Base-by-base conservation (phyloP, 2,329 filamentous ascomycete genomes). In the Colletotrichum cuscutae region DNA sequence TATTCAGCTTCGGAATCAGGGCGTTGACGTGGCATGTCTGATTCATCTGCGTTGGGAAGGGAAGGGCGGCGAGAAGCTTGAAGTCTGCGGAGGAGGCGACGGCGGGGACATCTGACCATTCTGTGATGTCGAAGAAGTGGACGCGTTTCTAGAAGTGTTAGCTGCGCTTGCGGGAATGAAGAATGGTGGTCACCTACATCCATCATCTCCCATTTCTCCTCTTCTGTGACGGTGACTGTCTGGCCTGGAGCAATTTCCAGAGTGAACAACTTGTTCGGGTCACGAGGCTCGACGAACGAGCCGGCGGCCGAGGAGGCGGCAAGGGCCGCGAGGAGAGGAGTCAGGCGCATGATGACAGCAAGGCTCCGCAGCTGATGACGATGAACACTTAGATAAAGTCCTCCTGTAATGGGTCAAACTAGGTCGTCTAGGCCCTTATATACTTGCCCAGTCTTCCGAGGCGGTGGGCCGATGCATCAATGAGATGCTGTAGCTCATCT, bases 61-160 rank as follows among this genome's bases (percentile, higher is more conserved):
- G 68, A 12, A 72, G 70, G 15, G 74, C 65, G 9, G 75, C 74
- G 9, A 61, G 59, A 13, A 61, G 49, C 32, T 11, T 69, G 24
- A 60, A 63, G 58, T 57, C 66, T 28, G 68, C 68, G n/a, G 54
- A 42, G 19, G 72, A 30, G n/a, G 71, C 37, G 35, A 58, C 57
- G 35, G 68, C 59, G 12, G 72, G 62, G 15, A 68, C 37, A 46
- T 76, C 76, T 22, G 71, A 26, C 66, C 69, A 77, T 60, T 77
- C 77, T 4, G 77, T 78, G 42, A 78, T 75, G 69, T 78, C 77
- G 57, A 78, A 78, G 74, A 78, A 78, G 68, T 77, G 76, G 15
- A 71, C 60, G 37, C 76, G 75, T 60, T 74, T 71, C 76, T 77
- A 32, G 4, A 9, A 2, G 12, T 15, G 28, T 54, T n/a, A 60